Conservation (phyloP, 148 eudicot species). For the Euryodendron excelsum region DNA sequence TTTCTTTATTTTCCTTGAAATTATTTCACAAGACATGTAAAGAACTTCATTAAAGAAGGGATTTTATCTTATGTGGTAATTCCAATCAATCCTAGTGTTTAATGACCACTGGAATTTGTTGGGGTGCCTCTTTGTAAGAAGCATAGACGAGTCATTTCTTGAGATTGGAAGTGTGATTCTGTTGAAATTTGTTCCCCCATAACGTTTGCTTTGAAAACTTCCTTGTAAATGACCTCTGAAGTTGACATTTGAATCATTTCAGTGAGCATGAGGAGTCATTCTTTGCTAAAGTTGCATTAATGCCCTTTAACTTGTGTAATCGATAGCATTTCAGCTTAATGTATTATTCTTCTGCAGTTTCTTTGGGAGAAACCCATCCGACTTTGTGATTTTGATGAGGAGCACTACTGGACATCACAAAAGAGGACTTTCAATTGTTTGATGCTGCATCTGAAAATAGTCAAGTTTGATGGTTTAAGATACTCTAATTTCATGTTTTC, state of each 20-base stretch:
- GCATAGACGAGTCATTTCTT: neutral
- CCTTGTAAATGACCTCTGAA: neutral
- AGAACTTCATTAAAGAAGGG: neutral
- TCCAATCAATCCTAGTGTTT: neutral
- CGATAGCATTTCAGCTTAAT: neutral
- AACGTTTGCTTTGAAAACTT: neutral
- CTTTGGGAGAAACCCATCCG: too few species aligned
- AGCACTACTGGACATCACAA: neutral
- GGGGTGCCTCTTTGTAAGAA: neutral
- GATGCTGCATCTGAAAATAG: neutral
- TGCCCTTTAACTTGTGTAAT: neutral
- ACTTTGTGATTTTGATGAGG: neutral
- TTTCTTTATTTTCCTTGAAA: neutral
- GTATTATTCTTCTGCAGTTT: neutral
- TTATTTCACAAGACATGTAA: neutral
- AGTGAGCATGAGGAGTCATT: neutral
- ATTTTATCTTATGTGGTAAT: neutral
- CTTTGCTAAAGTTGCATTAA: neutral
- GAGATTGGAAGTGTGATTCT: neutral
- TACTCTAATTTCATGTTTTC: neutral
- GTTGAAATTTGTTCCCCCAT: neutral
- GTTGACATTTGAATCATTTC: neutral
- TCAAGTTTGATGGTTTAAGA: neutral
- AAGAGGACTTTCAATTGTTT: neutral
- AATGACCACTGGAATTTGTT: neutral